Percentiles rank a stretch among this genome's conserved stretches.
Evolutionary conservation across 352 stramenopile genomes (phyloP).

Genomic region (Pythium utonaiense): DNA sequence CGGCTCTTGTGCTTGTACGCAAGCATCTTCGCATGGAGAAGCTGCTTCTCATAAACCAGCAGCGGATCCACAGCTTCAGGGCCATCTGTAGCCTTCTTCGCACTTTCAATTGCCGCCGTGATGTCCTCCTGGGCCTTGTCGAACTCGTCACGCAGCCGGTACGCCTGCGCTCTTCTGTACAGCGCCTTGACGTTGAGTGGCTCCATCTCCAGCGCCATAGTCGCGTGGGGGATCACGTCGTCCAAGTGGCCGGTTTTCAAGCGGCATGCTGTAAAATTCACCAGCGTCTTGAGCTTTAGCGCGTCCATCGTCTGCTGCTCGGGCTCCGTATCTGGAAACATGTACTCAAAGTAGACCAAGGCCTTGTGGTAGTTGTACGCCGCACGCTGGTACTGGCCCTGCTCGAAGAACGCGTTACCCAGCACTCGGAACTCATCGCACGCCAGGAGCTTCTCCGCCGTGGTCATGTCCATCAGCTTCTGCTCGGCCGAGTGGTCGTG

Average conservation of each 20-base stretch:
- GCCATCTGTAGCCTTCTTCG: background rate
- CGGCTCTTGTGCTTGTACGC: conserved; percentile 68
- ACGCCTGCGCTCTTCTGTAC: conserved; percentile 63
- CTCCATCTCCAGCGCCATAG: conserved; percentile 60
- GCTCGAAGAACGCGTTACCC: conserved; percentile 71
- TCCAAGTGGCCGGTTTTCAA: conserved; percentile 74
- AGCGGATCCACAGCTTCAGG: conserved; percentile 25
- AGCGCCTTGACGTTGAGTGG: conserved; percentile 54
- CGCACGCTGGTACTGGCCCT: conserved; percentile 78
- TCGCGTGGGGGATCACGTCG: conserved; percentile 60
- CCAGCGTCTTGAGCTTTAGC: conserved; percentile 55
- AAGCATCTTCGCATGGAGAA: conserved; percentile 63
- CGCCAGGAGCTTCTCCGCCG: conserved; percentile 44
- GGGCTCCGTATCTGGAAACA: conserved; percentile 65
- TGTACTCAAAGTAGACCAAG: conserved; percentile 86
- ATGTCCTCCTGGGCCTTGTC: conserved; percentile 52
- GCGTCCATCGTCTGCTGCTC: conserved; percentile 47
- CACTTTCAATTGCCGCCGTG: conserved; percentile 28
- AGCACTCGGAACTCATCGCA: conserved; percentile 70
- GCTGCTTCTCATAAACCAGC: conserved; percentile 51
- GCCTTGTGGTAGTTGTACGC: conserved; percentile 81
- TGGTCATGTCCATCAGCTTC: conserved; percentile 86
- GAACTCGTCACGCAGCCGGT: conserved; percentile 69
- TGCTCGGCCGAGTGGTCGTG: conserved; percentile 87
- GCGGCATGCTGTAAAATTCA: conserved; percentile 75